Percentiles rank a stretch among this genome's conserved stretches.
These are phyloP conservation scores for Tulasnella sp. DNA, from an alignment of 768 basidiomycete species.

Conservation along the genomic window DNA sequence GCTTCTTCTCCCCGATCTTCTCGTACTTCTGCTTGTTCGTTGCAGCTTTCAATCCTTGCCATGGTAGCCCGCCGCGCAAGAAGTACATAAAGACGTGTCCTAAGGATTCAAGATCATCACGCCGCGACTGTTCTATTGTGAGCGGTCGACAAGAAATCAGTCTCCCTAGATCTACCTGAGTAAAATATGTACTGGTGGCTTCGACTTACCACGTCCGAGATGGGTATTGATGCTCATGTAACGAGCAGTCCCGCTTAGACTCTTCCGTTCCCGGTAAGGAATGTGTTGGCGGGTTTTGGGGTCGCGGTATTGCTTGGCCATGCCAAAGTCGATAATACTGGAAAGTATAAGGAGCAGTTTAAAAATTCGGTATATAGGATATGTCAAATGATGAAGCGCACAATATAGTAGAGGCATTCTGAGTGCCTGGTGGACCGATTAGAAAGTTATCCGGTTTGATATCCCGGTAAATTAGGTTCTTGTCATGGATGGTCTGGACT, in stretches of 20 bases:
- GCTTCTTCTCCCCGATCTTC: slow-evolving; percentile 99
- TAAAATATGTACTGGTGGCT: not conserved
- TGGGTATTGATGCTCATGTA: slow-evolving; percentile 99
- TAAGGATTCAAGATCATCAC: slow-evolving; percentile 97
- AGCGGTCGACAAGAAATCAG: not conserved
- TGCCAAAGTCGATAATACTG: slow-evolving; percentile 76
- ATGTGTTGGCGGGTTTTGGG: slow-evolving; percentile 97
- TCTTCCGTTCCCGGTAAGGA: slow-evolving; percentile 98
- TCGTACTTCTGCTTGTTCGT: slow-evolving; percentile 99
- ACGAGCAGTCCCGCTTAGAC: slow-evolving; percentile 87
- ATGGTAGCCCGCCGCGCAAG: slow-evolving; percentile 88
- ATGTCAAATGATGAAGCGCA: slow-evolving; percentile 31
- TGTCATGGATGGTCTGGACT: slow-evolving; percentile 95
- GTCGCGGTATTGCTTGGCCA: slow-evolving; percentile 99
- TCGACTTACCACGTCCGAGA: slow-evolving; percentile 75
- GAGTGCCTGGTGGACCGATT: slow-evolving; percentile 86
- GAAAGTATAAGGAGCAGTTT: slow-evolving; percentile 20
- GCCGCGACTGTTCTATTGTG: slow-evolving; percentile 41
- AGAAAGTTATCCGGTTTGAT: slow-evolving; percentile 99
- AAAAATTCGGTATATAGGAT: too few species aligned
- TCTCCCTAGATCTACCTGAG: not conserved
- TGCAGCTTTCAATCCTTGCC: slow-evolving; percentile 98
- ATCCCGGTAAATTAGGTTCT: slow-evolving; percentile 93
- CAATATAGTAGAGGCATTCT: slow-evolving; percentile 82
- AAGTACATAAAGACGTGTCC: slow-evolving; percentile 99